Conservation (phyloP, 2,329 filamentous ascomycete species). For the Arthrobotrys musiformis region DNA sequence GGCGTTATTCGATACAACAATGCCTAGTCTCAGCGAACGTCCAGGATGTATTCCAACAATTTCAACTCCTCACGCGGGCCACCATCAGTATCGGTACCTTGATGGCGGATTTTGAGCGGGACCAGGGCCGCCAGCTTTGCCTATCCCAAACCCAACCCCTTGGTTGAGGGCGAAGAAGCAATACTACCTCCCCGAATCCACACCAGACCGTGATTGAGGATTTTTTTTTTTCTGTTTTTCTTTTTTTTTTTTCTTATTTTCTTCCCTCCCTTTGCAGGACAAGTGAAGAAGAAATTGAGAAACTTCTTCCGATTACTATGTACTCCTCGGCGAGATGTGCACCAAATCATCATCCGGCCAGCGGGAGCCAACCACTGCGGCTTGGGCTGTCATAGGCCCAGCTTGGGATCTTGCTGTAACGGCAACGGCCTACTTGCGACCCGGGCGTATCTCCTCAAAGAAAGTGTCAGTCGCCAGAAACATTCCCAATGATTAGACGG, state of each 20-base stretch:
- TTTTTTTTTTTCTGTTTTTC: not conserved
- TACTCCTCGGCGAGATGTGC: constrained; percentile 25
- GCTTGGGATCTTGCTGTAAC: constrained; percentile 11
- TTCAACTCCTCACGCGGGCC: constrained; percentile 46
- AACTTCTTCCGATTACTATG: constrained; percentile 10
- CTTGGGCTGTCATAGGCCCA: not conserved
- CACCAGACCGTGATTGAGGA: constrained; percentile 27
- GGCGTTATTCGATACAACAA: constrained; percentile 7
- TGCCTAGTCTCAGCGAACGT: no score
- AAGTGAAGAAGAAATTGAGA: constrained; percentile 1
- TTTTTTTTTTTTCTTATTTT: not conserved
- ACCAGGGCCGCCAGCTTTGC: constrained; percentile 13
- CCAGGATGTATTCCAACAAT: constrained; percentile 45
- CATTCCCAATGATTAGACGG: constrained; percentile 16
- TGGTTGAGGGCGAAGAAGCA: constrained; percentile 8
- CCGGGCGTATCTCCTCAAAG: not conserved
- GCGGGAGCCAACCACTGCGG: constrained; percentile 7
- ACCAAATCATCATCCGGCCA: not conserved
- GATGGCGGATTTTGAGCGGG: constrained; percentile 25
- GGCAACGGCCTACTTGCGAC: constrained; percentile 11
- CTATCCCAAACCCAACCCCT: constrained; percentile 38
- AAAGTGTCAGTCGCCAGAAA: constrained; percentile 16
- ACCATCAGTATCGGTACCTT: constrained; percentile 38
- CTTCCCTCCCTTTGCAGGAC: constrained; percentile 17
- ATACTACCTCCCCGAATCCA: constrained; percentile 14